Base-by-base conservation (phyloP, 768 basidiomycete genomes). In the Russula ochroleuca region DNA sequence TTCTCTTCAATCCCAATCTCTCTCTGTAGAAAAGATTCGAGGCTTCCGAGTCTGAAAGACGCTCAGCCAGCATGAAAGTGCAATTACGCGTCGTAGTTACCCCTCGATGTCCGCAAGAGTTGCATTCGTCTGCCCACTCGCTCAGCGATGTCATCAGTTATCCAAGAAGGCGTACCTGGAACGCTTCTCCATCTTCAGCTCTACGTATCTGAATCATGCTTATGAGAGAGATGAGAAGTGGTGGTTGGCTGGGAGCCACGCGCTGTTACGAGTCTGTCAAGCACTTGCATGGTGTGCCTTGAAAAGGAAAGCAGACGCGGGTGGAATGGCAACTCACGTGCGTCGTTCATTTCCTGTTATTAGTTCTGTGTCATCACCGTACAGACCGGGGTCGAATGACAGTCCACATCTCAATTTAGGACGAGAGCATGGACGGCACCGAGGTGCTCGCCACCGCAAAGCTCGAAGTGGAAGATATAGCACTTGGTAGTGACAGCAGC, bases 361-460 rank as follows among this genome's bases (percentile, higher is more conserved):
- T 86, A 90, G 66, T 94, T 82, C 69, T 80, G 93, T 35, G 74
- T 81, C 0, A 79, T 94, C 23, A 77, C 83, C 9, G 82, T 95
- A 35, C 86, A 91, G 74, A 90, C 90, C 0, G 89, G 88, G 23
- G 81, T 89, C 92, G 23, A 93, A 94, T 64, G 93, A 93, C 8
- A 93, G 91, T 66, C 90, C 90, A 6, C 81, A 83, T 23, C 76
- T 93, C 9, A 83, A n/a, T n/a, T n/a, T n/a, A n/a, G n/a, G n/a
- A n/a, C 50, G 79, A 81, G 49, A 81, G 80, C 11, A 83, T 81
- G 7, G 85, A 83, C 2, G 86, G 87, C 0, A 94, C 93, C 0
- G 90, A 93, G 67, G 79, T 93, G 3, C 74, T 93, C 28, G 91
- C 88, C 1, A 91, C 90, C 0, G 79, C 83, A 2, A 90, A 91